Percentiles rank a stretch among this genome's conserved stretches.
phyloP scores from a whole-genome alignment of 2,329 filamentous ascomycete species.

The Orbilia quercus region DNA sequence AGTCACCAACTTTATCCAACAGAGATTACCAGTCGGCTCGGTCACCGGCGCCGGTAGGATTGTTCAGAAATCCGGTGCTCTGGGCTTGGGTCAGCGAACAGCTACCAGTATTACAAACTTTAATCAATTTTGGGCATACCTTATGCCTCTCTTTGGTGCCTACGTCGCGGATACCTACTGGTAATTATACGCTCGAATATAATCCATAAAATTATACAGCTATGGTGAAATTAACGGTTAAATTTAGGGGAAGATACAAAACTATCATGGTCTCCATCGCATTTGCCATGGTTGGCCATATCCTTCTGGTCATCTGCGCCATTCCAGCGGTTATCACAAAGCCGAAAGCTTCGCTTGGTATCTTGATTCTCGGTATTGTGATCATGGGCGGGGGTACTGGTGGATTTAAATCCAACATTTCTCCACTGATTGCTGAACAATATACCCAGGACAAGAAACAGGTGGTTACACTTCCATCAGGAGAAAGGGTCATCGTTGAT shows the following conservation, averaged over 20 bases:
- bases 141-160: constrained; percentile 66
- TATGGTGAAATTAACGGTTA: no score
- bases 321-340: constrained; percentile 64
- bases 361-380: constrained; percentile 68
- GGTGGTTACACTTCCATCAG: constrained; percentile 59
- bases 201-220: no score
- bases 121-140: constrained; percentile 71
- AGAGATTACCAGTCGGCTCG: constrained; percentile 69
- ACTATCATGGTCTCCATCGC: constrained; percentile 68
- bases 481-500: constrained; percentile 62
- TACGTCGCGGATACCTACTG: constrained; percentile 43
- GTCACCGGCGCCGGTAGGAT: constrained; percentile 67
- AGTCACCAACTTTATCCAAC: constrained; percentile 72
- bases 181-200: no score
- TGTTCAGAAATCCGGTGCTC: constrained; percentile 66
- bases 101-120: constrained; percentile 68
- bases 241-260: constrained; percentile 71
- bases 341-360: constrained; percentile 65
- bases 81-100: constrained; percentile 71
- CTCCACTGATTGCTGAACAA: constrained; percentile 62
- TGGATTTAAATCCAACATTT: constrained; percentile 65
- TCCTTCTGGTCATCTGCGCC: constrained; percentile 67
- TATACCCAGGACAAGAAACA: constrained; percentile 59
- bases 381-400: constrained; percentile 65
- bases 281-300: constrained; percentile 68